Base-by-base conservation (phyloP, 1,284 basidiomycete species). In the Pseudozyma flocculosa region DNA sequence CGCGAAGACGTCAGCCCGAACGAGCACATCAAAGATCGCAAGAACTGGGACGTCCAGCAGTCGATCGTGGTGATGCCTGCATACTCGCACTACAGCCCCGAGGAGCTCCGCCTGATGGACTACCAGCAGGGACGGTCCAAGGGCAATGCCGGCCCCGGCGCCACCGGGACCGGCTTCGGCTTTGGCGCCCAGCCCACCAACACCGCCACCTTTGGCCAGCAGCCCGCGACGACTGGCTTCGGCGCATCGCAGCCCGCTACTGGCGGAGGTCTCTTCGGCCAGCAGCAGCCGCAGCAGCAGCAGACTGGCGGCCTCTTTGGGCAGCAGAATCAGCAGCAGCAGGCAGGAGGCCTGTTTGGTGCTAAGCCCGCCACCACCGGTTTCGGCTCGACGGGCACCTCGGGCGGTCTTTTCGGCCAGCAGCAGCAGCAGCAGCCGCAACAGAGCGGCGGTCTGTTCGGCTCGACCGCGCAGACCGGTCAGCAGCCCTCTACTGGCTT, bases 341-440 rank as follows among this genome's bases (percentile, higher is more conserved):
- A 63, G 22, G 68, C 79, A 15, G 72, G 72, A 4, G 73, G 67
- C 23, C 73, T 78, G 37, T 80, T 80, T 54, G 80, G 79, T 43
- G 59, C 56, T 50, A 69, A 69, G 36, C 69, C 69, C 37, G 63
- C 62, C 5, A 43, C 54, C 4, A 61, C 59, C 4, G 63, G 60
- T 19, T 70, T 70, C 38, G 68, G 68, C n/a, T 48, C 64, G 26
- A 41, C 50, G 23, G 45, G 52, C 22, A 62, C 57, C 4, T 50
- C 65, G 23, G 72, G 55, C 54, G 78, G 78, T 39, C 64, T 72
- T 26, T 78, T 73, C 47, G 79, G 78, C 39, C 61, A 62, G 42
- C 55, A 56, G 26, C 67, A 72, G 57, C 58, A 54, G 49, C 63
- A 50, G 34, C 58, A 58, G 48, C 55, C 65, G 26, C 66, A 57